These are phyloP conservation scores for Tulasnella sp. DNA, from an alignment of 768 basidiomycete genomes.

Conservation along the genomic window DNA sequence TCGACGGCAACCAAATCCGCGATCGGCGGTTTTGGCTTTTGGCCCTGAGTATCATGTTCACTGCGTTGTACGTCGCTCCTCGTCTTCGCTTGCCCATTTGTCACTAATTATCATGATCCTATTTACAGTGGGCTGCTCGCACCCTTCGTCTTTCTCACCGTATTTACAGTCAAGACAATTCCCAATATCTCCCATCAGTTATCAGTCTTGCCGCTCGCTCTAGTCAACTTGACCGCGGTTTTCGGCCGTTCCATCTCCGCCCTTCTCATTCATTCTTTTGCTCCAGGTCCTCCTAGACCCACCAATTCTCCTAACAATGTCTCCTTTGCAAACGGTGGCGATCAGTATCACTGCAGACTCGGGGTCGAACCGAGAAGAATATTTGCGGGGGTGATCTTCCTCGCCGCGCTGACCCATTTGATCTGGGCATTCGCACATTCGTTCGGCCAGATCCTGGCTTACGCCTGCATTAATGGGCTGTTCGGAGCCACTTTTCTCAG, in stretches of 20 bases:
- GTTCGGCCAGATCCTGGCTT: not conserved
- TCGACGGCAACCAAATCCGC: constrained; percentile 9
- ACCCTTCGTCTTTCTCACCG: not conserved
- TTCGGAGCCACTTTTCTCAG: not conserved
- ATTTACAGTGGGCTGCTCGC: not conserved
- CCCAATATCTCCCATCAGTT: not conserved
- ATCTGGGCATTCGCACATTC: not conserved
- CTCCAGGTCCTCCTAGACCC: not conserved
- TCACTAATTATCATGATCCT: too few species aligned
- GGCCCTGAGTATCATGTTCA: constrained; percentile 30
- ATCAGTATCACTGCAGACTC: not conserved
- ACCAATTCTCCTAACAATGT: too few species aligned
- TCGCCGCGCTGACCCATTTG: not conserved
- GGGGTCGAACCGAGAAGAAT: not conserved
- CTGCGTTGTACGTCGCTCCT: constrained; percentile 18
- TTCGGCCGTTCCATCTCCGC: constrained; percentile 1
- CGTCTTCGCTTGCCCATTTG: too few species aligned
- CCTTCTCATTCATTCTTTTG: not conserved
- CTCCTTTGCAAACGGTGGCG: not conserved
- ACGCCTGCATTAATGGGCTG: constrained; percentile 2
- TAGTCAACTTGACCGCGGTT: not conserved
- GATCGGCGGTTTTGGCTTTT: constrained; percentile 31
- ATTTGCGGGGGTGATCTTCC: not conserved
- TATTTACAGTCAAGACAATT: not conserved
- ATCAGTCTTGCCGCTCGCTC: not conserved